phyloP scores from a whole-genome alignment of 2,329 filamentous ascomycete genomes.

The Phialophora chinensis region DNA sequence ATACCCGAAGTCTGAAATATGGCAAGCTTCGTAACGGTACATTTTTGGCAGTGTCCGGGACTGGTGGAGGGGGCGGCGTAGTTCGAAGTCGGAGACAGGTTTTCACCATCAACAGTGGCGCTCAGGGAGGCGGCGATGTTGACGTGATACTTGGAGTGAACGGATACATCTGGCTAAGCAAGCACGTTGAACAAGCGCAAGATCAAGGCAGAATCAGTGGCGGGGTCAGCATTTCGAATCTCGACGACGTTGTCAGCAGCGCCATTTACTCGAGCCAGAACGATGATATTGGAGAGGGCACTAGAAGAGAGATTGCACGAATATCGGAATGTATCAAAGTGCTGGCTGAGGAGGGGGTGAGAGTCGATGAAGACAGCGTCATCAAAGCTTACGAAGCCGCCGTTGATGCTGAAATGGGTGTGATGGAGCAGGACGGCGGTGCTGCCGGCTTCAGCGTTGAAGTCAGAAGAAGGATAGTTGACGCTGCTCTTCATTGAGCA shows the following conservation, averaged over 20 bases:
- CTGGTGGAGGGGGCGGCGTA: constrained; percentile 77
- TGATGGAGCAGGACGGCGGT: constrained; percentile 43
- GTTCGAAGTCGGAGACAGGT: constrained; percentile 84
- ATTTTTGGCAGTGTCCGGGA: constrained; percentile 81
- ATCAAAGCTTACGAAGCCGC: constrained; percentile 81
- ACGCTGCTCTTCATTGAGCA: constrained; percentile 36
- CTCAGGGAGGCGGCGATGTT: constrained; percentile 60
- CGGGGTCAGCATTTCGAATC: constrained; percentile 71
- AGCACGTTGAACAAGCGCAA: constrained; percentile 72
- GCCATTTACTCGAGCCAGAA: constrained; percentile 96
- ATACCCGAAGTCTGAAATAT: constrained; percentile 90
- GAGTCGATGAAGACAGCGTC: constrained; percentile 90
- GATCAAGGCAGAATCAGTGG: constrained; percentile 41
- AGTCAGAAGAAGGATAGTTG: constrained; percentile 35
- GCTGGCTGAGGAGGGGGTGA: constrained; percentile 78
- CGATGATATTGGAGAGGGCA: constrained; percentile 76
- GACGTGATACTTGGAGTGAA: constrained; percentile 94
- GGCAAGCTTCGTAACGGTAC: constrained; percentile 94
- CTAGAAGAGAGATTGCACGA: constrained; percentile 85
- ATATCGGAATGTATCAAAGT: constrained; percentile 81
- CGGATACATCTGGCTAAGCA: constrained; percentile 94
- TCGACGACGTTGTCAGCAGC: constrained; percentile 85
- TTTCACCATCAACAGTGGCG: constrained; percentile 70
- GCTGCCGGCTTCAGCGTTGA: constrained; percentile 32
- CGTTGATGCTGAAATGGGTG: constrained; percentile 66